phyloP scores from a whole-genome alignment of 75 land plant genomes.

The Gnetum montanum region DNA sequence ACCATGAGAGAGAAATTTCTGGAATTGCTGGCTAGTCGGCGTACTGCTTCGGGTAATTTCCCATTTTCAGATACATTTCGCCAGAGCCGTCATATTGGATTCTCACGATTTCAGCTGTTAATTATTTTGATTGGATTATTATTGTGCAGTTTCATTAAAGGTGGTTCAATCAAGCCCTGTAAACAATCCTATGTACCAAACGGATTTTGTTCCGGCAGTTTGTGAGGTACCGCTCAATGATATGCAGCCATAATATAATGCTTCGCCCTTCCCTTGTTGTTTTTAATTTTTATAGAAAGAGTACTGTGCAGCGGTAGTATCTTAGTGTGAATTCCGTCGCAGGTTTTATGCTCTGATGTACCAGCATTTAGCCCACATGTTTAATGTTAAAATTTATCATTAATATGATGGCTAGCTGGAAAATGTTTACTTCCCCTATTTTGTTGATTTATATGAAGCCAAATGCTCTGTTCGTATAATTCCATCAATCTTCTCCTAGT shows the following conservation, averaged over 20 bases:
- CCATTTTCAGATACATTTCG: not conserved
- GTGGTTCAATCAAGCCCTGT: slow-evolving; percentile 37
- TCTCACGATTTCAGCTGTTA: not conserved
- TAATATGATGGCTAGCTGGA: not conserved
- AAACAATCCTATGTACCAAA: slow-evolving; percentile 35
- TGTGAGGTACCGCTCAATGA: slow-evolving; percentile 18
- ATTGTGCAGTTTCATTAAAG: slow-evolving; percentile 20
- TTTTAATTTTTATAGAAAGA: not conserved
- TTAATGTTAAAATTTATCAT: not conserved
- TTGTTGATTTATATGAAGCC: not conserved
- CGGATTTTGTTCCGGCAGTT: slow-evolving; percentile 10
- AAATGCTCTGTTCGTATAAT: too few species aligned
- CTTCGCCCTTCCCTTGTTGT: not conserved
- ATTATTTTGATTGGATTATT: not conserved
- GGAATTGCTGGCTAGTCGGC: slow-evolving; percentile 18
- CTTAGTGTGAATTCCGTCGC: not conserved
- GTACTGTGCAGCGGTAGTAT: not conserved
- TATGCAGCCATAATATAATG: too few species aligned
- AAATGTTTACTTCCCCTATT: too few species aligned
- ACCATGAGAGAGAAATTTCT: slow-evolving; percentile 11
- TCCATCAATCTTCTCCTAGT: too few species aligned
- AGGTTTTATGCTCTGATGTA: not conserved
- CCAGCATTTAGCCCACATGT: not conserved
- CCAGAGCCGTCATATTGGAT: not conserved
- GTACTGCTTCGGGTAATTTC: slow-evolving; percentile 20